Evolutionary conservation across 78 protist genomes (phyloP), one percentile per base, ranked within the genome.

Genomic region (Dictyostelium firmibasis): DNA sequence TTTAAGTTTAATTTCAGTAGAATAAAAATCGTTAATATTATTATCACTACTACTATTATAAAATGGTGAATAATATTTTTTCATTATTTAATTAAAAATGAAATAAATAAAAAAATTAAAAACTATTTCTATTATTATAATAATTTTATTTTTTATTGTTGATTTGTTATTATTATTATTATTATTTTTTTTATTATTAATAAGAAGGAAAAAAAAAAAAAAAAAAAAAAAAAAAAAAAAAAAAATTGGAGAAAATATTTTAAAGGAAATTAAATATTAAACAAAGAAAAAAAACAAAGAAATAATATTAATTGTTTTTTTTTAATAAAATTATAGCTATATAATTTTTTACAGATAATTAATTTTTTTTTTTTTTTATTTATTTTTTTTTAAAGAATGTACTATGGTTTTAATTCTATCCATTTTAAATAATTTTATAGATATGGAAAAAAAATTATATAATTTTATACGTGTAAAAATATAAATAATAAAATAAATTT

Each of bases 41-140:
- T 72, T 33, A 33, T 33, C 36, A 11, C 35, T 67, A 10, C 35
- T 67, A 10, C 0, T 67, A 33, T 72, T 72, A 33, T 72, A 72
- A 72, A 72, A 72, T 31, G n/a, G 1, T 35, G 36, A 81, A 81
- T 29, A 41, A 81, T 35, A 29, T 25, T 25, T 35, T 72, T 72
- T 72, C 79, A 72, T 33, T 18, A 33, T 72, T 6, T 81, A 47
- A 47, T 11, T 11, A 31, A 13, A 29, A 29, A 79, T 47, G 11
- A 10, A 79, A 79, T 35, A 79, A 79, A 47, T 35, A 47, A 79
- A 79, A 18, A 27, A 79, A 79, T n/a, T 10, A 79, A 47, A 44
- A 25, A 20, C n/a, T 11, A 13, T 78, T 77, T 2, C 3, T 72
- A 72, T 33, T 25, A 27, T 27, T 67, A 67, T 67, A 27, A 11